Conservation (phyloP, 192 early-diverging fungal genomes). For the Coemansia sp. region DNA sequence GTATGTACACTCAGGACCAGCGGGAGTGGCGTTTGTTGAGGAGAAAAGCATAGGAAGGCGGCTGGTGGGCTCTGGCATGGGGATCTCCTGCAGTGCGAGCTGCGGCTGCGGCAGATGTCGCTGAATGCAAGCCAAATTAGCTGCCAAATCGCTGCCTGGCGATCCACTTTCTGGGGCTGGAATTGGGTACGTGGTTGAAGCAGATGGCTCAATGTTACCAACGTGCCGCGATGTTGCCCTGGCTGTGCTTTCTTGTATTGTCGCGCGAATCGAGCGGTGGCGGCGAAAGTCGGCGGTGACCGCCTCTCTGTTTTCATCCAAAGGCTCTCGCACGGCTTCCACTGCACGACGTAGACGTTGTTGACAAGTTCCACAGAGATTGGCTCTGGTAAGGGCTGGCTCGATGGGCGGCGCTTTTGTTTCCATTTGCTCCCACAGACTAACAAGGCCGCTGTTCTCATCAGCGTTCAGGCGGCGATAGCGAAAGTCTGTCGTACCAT, state of each 20-base stretch:
- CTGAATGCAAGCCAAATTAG: neutral
- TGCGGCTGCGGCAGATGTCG: conserved; percentile 3
- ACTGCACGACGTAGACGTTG: conserved; percentile 44
- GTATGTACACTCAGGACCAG: neutral
- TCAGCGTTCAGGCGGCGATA: conserved; percentile 22
- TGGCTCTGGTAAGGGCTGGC: conserved; percentile 29
- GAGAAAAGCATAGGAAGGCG: neutral
- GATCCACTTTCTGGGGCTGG: neutral
- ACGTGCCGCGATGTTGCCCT: conserved; percentile 7
- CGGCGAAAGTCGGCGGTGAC: conserved; percentile 42
- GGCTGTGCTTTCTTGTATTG: conserved; percentile 17
- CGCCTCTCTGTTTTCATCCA: neutral
- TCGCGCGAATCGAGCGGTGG: conserved; percentile 38
- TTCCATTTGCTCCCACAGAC: conserved; percentile 17
- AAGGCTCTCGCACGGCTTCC: conserved; percentile 17
- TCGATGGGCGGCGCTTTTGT: conserved; percentile 18
- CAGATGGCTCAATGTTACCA: neutral
- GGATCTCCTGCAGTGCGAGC: neutral
- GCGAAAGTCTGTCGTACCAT: conserved; percentile 42
- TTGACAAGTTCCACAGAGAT: conserved; percentile 51
- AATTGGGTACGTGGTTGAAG: neutral
- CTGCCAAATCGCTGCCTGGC: neutral
- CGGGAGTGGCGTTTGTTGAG: conserved; percentile 4
- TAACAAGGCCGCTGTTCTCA: conserved; percentile 14
- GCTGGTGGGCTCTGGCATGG: neutral